Conservation (phyloP, 345 rosid genomes). For the Cardiospermum halicacabum region DNA sequence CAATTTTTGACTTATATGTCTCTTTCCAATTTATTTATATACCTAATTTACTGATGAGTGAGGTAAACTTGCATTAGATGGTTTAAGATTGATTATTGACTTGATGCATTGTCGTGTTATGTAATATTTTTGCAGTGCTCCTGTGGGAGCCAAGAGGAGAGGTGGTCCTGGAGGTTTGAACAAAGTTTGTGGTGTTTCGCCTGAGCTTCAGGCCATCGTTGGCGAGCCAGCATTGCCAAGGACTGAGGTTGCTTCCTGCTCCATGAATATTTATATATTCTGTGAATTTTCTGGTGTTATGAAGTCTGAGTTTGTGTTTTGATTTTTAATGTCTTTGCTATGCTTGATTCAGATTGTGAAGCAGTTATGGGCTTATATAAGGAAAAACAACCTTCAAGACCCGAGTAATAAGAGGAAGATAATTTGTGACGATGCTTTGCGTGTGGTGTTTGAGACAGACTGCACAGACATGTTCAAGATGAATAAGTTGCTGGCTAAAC, state of each 20-base stretch:
- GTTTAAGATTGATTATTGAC: constrained; percentile 2
- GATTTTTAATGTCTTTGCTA: constrained; percentile 13
- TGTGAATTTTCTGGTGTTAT: not conserved
- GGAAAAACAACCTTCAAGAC: constrained; percentile 96
- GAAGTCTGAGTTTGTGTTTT: not conserved
- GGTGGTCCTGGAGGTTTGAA: constrained; percentile 95
- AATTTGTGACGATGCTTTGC: constrained; percentile 88
- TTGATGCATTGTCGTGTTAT: constrained; percentile 1
- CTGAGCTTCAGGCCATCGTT: constrained; percentile 82
- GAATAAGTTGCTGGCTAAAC: constrained; percentile 93
- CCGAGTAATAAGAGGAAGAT: constrained; percentile 98
- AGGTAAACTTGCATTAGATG: not conserved
- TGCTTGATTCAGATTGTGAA: constrained; percentile 66
- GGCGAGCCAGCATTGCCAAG: constrained; percentile 96
- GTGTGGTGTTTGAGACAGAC: constrained; percentile 88
- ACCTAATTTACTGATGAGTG: too few relatives aligned
- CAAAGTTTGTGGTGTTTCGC: constrained; percentile 94
- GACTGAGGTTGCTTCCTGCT: constrained; percentile 58
- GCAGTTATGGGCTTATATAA: constrained; percentile 95
- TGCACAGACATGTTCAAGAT: constrained; percentile 99
- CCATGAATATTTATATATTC: not conserved
- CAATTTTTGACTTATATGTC: too few relatives aligned
- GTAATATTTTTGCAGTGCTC: constrained; percentile 46
- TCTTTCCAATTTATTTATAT: too few relatives aligned
- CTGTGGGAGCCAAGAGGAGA: constrained; percentile 73